These are phyloP conservation scores for Kluyveromyces lactis DNA, from an alignment of 805 yeast species.

Conservation along the genomic window DNA sequence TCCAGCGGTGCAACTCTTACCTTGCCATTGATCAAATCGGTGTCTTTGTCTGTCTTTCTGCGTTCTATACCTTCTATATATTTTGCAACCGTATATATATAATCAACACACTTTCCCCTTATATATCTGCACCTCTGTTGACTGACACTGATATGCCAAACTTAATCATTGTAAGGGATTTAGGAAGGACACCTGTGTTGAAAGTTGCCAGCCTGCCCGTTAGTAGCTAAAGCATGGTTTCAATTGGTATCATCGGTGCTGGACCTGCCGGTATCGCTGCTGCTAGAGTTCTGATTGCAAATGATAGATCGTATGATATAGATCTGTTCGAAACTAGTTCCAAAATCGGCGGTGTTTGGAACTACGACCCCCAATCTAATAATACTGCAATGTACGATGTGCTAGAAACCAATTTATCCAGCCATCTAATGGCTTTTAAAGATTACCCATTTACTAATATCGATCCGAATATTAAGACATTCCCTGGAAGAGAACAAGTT, in stretches of 20 bases:
- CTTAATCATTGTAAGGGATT: too few species aligned
- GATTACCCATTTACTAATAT: slow-evolving; percentile 40
- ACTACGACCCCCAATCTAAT: slow-evolving; percentile 32
- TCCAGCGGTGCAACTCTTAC: slow-evolving; percentile 10
- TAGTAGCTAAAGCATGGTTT: too few species aligned
- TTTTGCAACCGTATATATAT: too few species aligned
- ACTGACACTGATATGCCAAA: too few species aligned
- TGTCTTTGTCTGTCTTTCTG: too few species aligned
- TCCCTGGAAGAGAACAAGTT: slow-evolving; percentile 56
- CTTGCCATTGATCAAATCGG: slow-evolving; percentile 21
- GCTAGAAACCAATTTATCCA: slow-evolving; percentile 64
- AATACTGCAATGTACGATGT: slow-evolving; percentile 47
- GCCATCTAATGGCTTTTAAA: slow-evolving; percentile 57
- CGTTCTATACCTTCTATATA: too few species aligned
- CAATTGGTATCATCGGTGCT: slow-evolving; percentile 63
- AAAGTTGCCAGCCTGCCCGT: too few species aligned
- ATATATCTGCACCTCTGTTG: too few species aligned
- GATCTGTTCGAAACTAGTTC: slow-evolving; percentile 53
- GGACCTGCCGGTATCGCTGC: slow-evolving; percentile 70
- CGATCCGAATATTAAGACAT: slow-evolving; percentile 32
- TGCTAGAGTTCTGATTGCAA: slow-evolving; percentile 54
- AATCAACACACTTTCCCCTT: too few species aligned
- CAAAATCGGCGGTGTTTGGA: slow-evolving; percentile 78
- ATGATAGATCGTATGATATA: slow-evolving; percentile 38
- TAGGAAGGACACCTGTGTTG: too few species aligned